Base-by-base conservation (phyloP, 2,329 filamentous ascomycete genomes). In the Stromatinia cepivora region DNA sequence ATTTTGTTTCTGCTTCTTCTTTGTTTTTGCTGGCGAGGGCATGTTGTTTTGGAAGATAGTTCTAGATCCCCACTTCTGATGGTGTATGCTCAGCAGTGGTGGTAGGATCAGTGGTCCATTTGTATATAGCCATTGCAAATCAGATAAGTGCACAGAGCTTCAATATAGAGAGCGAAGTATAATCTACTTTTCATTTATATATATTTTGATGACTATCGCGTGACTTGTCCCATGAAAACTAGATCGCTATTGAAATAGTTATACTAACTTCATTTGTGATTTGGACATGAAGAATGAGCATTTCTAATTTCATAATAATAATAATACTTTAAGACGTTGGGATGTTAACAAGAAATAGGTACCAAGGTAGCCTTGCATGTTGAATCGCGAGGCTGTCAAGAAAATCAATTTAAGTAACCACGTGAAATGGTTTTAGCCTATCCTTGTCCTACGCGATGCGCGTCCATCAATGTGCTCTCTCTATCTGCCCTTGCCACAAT, bases 61-160 rank as follows among this genome's bases (percentile, higher is more conserved):
- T 52, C 54, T 71, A 70, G 62, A 71, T 70, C 66, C 70, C 69
- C 52, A 52, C 62, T 66, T 70, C 67, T 69, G 69, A 63, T 59
- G 66, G 64, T 63, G 65, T 62, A 67, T 66, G 62, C 54, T 62
- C 31, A 45, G 56, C 53, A 64, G 66, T 62, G 61, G 57, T 45
- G 22, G 59, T 20, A 31, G 69, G 48, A 70, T 31, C 20, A 46
- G 42, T 67, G 67, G 61, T 71, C 67, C 68, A 70, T 74, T 73
- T 75, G 73, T 75, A 75, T 74, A 75, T 74, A 75, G 52, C 69
- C 62, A 50, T 67, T 53, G 53, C 52, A 53, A 53, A 46, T 39
- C 50, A 72, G 50, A 71, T 73, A 74, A 73, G 72, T 70, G 71
- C 71, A 74, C 69, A 69, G 69, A 70, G 50, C 56, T 71, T 61